A percentile compares a stretch with the other conserved stretches of the same genome.
These are phyloP conservation scores for Voacanga thouarsii DNA, from an alignment of 257 asterid genomes.

Conservation along the genomic window DNA sequence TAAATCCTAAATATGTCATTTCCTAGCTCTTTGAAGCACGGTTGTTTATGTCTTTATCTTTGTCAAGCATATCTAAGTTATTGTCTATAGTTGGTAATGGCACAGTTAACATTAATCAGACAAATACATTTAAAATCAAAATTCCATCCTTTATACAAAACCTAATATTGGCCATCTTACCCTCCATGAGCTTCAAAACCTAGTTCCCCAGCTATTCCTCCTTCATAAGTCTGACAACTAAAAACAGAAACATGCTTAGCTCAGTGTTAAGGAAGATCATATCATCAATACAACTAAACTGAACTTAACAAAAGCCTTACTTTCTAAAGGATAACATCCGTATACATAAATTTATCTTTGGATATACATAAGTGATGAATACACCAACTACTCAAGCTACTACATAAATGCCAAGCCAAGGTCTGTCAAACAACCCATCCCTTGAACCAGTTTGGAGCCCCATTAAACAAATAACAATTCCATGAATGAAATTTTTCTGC, in stretches of 20 bases:
- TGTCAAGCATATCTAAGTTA: not conserved
- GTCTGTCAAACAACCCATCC: not conserved
- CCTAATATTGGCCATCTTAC: constrained; percentile 43
- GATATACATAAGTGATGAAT: not conserved
- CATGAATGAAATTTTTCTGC: not conserved
- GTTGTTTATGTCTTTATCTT: not conserved
- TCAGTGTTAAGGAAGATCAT: not conserved
- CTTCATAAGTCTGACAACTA: constrained; percentile 98
- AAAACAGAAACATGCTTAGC: constrained; percentile 8
- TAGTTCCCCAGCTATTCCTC: constrained; percentile 97
- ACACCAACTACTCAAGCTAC: not conserved
- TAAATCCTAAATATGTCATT: not conserved
- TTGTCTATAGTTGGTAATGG: not conserved
- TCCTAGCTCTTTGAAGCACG: not conserved
- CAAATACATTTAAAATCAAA: not conserved
- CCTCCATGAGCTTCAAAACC: constrained; percentile 99
- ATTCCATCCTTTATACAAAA: not conserved
- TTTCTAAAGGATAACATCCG: not conserved
- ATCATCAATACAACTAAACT: not conserved
- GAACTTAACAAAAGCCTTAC: not conserved
- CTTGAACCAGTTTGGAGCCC: not conserved
- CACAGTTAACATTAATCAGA: not conserved
- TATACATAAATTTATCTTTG: not conserved
- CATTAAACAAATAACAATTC: not conserved
- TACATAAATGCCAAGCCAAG: not conserved